A percentile compares a stretch with the other conserved stretches of the same genome.
Conservation (phyloP, 768 basidiomycete genomes). For the Imleria badia region DNA sequence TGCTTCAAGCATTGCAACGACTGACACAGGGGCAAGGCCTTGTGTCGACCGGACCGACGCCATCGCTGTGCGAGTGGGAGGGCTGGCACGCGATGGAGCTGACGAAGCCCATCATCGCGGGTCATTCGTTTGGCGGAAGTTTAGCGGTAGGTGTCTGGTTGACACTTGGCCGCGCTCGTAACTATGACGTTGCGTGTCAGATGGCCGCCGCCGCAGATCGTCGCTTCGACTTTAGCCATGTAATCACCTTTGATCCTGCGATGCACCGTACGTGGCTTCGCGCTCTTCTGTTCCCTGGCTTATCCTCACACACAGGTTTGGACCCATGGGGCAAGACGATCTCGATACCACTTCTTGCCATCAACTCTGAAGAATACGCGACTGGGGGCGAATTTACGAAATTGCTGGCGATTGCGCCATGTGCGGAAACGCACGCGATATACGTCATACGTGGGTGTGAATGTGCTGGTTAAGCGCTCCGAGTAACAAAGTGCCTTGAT, state of each 20-base stretch:
- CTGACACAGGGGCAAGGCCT: neutral
- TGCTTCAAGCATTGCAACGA: conserved; percentile 20
- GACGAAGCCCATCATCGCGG: conserved; percentile 26
- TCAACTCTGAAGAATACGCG: conserved; percentile 44
- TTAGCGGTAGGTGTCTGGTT: conserved; percentile 21
- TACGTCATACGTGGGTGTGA: conserved; percentile 13
- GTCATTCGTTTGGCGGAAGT: conserved; percentile 35
- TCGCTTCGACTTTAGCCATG: conserved; percentile 25
- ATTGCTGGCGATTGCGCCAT: conserved; percentile 30
- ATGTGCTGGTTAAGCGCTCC: neutral
- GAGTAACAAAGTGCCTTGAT: neutral
- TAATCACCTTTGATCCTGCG: conserved; percentile 32
- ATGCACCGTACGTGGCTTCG: conserved; percentile 20
- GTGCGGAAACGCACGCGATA: conserved; percentile 3
- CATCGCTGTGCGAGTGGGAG: conserved; percentile 15
- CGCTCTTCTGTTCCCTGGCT: conserved; percentile 18
- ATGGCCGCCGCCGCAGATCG: conserved; percentile 25
- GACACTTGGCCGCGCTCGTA: neutral
- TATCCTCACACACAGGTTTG: conserved; percentile 21
- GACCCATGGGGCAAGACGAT: conserved; percentile 26
- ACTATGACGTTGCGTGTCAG: conserved; percentile 6
- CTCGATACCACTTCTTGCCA: conserved; percentile 36
- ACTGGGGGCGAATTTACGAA: conserved; percentile 35
- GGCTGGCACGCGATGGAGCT: conserved; percentile 20
- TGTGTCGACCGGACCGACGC: neutral